Evolutionary conservation across 176 grass and related monocot species (phyloP).

Genomic region (Secale cereale): DNA sequence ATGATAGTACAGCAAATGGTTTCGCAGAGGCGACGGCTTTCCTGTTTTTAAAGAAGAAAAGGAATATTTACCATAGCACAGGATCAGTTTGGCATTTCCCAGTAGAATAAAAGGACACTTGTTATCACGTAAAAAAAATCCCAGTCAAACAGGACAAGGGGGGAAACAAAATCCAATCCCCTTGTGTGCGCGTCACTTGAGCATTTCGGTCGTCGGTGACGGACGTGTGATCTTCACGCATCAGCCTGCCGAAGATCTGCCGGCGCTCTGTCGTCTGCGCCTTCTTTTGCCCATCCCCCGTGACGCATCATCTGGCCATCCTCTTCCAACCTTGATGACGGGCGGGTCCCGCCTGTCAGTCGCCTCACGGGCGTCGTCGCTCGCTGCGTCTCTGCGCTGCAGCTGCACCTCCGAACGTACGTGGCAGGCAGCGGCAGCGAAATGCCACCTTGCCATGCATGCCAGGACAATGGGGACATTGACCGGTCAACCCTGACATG

Average conservation of each 20-base stretch:
- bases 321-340: background rate
- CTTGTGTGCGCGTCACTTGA: too few species aligned
- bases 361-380: background rate
- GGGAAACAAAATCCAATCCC: background rate
- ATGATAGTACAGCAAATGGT: too few species aligned
- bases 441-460: too few species aligned
- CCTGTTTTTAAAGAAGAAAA: too few species aligned
- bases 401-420: background rate
- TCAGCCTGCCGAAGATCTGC: background rate
- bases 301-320: background rate
- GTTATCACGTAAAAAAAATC: too few species aligned
- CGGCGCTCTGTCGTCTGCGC: background rate
- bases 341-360: background rate
- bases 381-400: background rate
- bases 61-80: too few species aligned
- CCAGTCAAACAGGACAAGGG: too few species aligned
- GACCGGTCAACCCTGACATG: constrained; percentile 12
- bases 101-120: too few species aligned
- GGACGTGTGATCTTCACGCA: background rate
- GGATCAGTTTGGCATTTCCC: too few species aligned
- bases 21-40: too few species aligned
- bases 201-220: background rate
- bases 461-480: background rate
- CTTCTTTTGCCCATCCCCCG: background rate
- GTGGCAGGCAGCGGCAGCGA: background rate